Evolutionary conservation across 2,329 filamentous ascomycete species (phyloP).

Genomic region (Lasiodiplodia theobromae): DNA sequence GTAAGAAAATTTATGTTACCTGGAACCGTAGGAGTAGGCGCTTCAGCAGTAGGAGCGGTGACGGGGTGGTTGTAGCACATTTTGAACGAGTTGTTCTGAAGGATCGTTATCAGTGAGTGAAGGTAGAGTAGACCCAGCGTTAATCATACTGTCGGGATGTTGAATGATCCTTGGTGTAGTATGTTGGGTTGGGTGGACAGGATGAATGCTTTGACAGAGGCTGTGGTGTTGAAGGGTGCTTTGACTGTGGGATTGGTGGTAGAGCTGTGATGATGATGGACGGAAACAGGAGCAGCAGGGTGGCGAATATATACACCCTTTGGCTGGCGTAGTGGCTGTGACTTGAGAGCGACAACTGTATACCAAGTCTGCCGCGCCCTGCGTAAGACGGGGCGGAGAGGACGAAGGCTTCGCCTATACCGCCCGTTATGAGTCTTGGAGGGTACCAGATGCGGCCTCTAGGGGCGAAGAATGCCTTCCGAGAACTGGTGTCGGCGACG

Average conservation of each 20-base stretch:
- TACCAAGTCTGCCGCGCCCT: constrained; percentile 6
- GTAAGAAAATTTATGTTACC: constrained; percentile 15
- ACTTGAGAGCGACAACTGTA: background rate
- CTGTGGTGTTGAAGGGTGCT: no score
- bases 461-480: background rate
- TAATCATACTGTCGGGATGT: background rate
- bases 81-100: background rate
- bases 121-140: background rate
- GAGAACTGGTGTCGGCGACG: background rate
- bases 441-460: background rate
- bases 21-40: background rate
- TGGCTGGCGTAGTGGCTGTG: constrained; percentile 3
- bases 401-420: constrained; percentile 8
- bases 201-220: background rate
- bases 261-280: background rate
- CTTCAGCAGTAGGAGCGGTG: background rate
- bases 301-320: background rate
- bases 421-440: constrained; percentile 1
- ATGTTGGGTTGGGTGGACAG: background rate
- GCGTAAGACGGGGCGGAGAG: constrained; percentile 2
- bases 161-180: background rate
- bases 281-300: background rate
- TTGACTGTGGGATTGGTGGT: background rate
- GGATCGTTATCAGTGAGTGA: background rate
- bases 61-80: background rate